Conservation (phyloP, 1,284 basidiomycete species). For the Anthracocystis panici-leucophaei region DNA sequence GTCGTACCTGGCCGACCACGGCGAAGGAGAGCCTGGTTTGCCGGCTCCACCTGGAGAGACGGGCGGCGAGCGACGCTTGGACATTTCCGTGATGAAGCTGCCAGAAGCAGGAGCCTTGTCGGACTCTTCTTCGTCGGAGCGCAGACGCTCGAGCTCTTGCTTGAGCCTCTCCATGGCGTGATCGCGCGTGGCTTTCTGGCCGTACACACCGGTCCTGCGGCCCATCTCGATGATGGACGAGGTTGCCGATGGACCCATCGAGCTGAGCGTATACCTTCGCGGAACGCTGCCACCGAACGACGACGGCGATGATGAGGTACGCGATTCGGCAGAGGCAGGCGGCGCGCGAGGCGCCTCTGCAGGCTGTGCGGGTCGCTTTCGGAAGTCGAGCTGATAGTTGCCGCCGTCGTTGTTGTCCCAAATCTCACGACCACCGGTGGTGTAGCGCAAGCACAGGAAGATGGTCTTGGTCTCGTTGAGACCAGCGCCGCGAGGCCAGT, state of each 20-base stretch:
- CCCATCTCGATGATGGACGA: constrained; percentile 57
- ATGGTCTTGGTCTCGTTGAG: constrained; percentile 86
- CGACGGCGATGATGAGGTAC: constrained; percentile 14
- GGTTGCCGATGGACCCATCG: constrained; percentile 35
- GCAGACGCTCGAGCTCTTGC: constrained; percentile 72
- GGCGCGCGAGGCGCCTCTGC: constrained; percentile 33
- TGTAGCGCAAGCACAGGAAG: constrained; percentile 83
- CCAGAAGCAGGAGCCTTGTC: constrained; percentile 50
- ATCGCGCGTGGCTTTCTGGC: constrained; percentile 64
- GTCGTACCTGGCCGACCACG: constrained; percentile 71
- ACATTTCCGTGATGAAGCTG: constrained; percentile 35
- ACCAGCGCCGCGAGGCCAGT: constrained; percentile 68
- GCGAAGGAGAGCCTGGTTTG: constrained; percentile 58
- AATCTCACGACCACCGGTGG: constrained; percentile 78
- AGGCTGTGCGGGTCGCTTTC: constrained; percentile 54
- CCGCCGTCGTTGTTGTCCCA: constrained; percentile 91
- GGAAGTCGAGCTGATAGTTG: constrained; percentile 80
- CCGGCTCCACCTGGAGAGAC: constrained; percentile 65
- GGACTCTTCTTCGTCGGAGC: constrained; percentile 71
- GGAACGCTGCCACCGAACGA: constrained; percentile 39
- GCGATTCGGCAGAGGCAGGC: constrained; percentile 25
- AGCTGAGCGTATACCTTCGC: constrained; percentile 46
- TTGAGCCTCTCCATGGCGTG: constrained; percentile 71
- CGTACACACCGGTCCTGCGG: constrained; percentile 57
- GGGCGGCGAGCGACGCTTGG: constrained; percentile 58